Base-by-base conservation (phyloP, 768 basidiomycete species). In the Lentinula sp. region DNA sequence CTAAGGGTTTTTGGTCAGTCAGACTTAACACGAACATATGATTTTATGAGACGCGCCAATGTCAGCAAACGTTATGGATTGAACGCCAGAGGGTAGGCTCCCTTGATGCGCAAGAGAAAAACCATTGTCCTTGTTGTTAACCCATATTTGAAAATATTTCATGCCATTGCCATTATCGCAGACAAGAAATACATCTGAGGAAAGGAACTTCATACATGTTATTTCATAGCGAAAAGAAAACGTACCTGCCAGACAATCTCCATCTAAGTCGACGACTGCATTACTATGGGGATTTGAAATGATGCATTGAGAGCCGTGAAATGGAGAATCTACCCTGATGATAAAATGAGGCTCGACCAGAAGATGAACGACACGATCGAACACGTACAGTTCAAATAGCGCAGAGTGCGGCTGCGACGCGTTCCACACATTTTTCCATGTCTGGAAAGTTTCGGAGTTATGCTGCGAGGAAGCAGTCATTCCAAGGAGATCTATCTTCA, bases 201-300 rank as follows among this genome's bases (percentile, higher is more conserved):
- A 66, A 39, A 61, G 20, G 62, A 2, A 39, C 2, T 8, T 12
- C 6, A 2, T 10, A 32, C 15, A 18, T 20, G n/a, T 15, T 20
- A 39, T 7, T 37, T 7, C 61, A 63, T 32, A 52, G 4, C 35
- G 28, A 36, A 7, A 20, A 16, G 32, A 41, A 23, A 9, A 73
- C 79, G 64, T 62, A 90, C 93, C 93, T 64, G 95, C 93, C 3
- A 97, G 79, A 71, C 97, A 98, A 71, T 99, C 97, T 12, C 97
- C 97, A 63, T 98, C 85, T 42, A 99, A 76, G 68, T 99, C 97
- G 4, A 98, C 83, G 16, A 95, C 89, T 0, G 95, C 95, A 72
- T 95, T 97, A 69, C 91, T 94, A 69, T 98, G 97, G 5, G 96
- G 95, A 64, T 88, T 86, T 10, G 91, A 83, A n/a, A 93, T 71